Conservation (phyloP, 75 land plant genomes). For the Isoetes taiwanensis region DNA sequence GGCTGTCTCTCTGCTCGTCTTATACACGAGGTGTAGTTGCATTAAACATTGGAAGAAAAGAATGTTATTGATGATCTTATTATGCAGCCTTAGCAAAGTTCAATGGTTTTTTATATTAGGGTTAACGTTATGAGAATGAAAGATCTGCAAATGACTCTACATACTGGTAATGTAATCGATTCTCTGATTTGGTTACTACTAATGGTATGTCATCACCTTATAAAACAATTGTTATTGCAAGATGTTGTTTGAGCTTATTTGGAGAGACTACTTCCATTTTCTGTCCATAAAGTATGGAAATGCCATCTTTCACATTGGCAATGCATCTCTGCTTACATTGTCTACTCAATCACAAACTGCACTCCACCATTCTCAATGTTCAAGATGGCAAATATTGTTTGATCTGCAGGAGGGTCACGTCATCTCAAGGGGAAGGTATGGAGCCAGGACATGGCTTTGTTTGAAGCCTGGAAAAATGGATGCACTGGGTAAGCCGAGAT, state of each 20-base stretch:
- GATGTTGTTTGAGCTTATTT: conserved; percentile 93
- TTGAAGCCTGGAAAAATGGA: conserved; percentile 78
- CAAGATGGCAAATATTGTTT: neutral
- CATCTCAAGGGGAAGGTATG: conserved; percentile 38
- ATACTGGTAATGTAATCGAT: conserved; percentile 53
- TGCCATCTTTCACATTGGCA: conserved; percentile 82
- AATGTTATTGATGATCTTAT: too few relatives aligned
- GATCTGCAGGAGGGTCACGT: conserved; percentile 75
- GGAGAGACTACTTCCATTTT: conserved; percentile 99
- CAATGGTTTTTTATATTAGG: conserved; percentile 26
- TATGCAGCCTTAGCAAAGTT: neutral
- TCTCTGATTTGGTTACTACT: neutral
- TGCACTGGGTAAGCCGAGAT: conserved; percentile 82
- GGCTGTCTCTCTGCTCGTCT: conserved; percentile 78
- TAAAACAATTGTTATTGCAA: conserved; percentile 20
- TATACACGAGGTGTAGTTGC: conserved; percentile 75
- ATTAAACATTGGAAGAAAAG: too few relatives aligned
- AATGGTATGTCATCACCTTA: neutral
- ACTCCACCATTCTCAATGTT: neutral
- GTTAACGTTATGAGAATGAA: conserved; percentile 75
- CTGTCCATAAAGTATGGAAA: conserved; percentile 83
- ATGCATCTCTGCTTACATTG: neutral
- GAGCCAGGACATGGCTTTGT: conserved; percentile 61
- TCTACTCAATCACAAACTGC: neutral
- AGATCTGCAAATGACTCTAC: conserved; percentile 84